Evolutionary conservation across 2,329 filamentous ascomycete species (phyloP), one percentile per base, ranked within the genome.

Genomic region (Teratosphaeria destructans): DNA sequence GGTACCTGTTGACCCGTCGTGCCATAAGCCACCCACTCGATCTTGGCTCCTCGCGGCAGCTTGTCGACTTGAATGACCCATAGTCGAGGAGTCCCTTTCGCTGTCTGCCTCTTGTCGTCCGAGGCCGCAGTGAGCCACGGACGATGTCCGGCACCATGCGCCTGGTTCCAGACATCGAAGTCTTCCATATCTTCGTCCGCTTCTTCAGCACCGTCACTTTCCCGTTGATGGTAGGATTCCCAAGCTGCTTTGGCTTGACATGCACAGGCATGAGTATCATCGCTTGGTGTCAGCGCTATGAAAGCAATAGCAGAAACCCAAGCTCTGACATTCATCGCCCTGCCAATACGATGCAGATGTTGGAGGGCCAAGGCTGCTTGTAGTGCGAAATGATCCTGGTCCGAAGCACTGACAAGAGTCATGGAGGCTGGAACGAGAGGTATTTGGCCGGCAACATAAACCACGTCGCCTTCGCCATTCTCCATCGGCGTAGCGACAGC

Each of bases 401-500:
- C 29, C 12, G 5, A 14, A n/a, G 53, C 27, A 29, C 53, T 23
- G 27, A 37, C 34, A 1, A 89, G 72, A 2, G 74, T 68, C 93
- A 97, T 97, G 3, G 82, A 86, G 3, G 85, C 82, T 0, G 94
- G 92, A 5, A 93, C 75, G 3, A 99, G 81, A 1, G 93, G 90
- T 56, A 99, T 96, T 74, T 97, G 94, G 0, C 94, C 94, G 0
- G 94, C 92, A 39, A 96, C 80, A 58, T 85, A 85, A 16, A 93
- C 78, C 10, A 82, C 7, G 5, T 60, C 12, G 52, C 35, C 52
- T 54, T 62, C 56, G 39, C 32, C 12, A 37, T 63, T 57, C 11
- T 70, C 69, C 16, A 53, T 26, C 26, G 78, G 77, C 11, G 84
- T 75, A 2, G 82, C 79, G 56, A 94, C 85, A 3, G 91, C 90